phyloP scores from a whole-genome alignment of 805 yeast genomes.

The Teunomyces cretensis region DNA sequence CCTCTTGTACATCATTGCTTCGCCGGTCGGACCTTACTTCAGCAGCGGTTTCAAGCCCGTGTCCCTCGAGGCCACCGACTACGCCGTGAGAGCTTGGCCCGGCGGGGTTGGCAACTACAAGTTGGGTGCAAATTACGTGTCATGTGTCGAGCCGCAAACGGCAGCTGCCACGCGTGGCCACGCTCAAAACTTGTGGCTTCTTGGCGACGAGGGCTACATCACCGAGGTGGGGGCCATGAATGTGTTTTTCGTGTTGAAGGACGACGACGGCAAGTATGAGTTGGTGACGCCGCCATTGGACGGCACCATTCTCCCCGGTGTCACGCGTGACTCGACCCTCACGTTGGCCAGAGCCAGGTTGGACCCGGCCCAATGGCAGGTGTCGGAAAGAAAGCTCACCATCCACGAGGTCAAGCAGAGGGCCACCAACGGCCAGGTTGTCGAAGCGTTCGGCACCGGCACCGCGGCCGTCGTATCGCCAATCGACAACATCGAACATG shows the following conservation, averaged over 20 bases:
- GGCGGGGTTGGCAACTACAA: constrained; percentile 96
- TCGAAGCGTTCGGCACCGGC: constrained; percentile 96
- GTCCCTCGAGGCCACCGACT: constrained; percentile 88
- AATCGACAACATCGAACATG: constrained; percentile 80
- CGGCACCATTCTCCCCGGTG: constrained; percentile 96
- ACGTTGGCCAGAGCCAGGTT: constrained; percentile 73
- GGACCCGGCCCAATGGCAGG: constrained; percentile 71
- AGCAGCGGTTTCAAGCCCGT: constrained; percentile 97
- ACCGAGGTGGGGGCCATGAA: constrained; percentile 99
- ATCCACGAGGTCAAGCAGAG: constrained; percentile 78
- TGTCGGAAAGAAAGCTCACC: constrained; percentile 79
- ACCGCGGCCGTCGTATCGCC: constrained; percentile 98
- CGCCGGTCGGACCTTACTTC: constrained; percentile 39
- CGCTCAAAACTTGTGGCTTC: constrained; percentile 95
- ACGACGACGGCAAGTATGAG: constrained; percentile 83
- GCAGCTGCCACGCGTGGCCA: constrained; percentile 89
- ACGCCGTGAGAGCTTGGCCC: constrained; percentile 98
- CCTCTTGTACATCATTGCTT: constrained; percentile 24
- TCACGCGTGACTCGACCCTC: constrained; percentile 90
- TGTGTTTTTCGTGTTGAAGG: constrained; percentile 80
- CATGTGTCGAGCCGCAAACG: constrained; percentile 86
- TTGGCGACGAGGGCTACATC: constrained; percentile 79
- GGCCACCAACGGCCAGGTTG: constrained; percentile 74
- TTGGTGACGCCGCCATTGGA: constrained; percentile 94
- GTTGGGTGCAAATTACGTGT: constrained; percentile 97